Evolutionary conservation across 352 stramenopile species (phyloP), one percentile per base, ranked within the genome.

Genomic region (Phytophthora nicotianae): DNA sequence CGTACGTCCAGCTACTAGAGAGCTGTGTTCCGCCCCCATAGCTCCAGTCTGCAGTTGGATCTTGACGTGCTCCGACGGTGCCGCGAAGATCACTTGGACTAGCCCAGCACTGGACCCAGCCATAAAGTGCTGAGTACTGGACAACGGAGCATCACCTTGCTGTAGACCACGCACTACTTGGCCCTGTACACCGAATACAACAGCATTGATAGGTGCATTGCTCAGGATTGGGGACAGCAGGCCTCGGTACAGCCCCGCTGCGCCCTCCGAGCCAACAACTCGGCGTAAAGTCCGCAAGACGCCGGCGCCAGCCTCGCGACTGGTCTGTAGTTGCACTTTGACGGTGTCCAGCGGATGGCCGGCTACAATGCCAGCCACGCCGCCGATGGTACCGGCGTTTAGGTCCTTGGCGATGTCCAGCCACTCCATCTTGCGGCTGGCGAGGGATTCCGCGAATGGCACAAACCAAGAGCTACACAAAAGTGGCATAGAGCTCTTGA

Each of bases 341-440:
- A 96, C 81, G 20, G 88, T 96, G 73, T 96, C 88, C 23, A 96
- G 74, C 21, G 88, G 88, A 51, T 96, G 88, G 10, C 88, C 86
- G 14, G 83, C 75, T 24, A 91, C 65, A 65, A 95, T 91, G 49
- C 84, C 82, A 2, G 84, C 83, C 29, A 92, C 81, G 57, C 85
- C 85, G 42, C 81, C 85, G 33, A 94, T 75, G n/a, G 85, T 94
- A 56, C 85, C 85, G 32, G 85, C 83, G 65, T 91, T 91, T 56
- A 94, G 72, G 72, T 94, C 85, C 69, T 91, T 94, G 62, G 73
- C 71, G 17, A 94, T 78, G 58, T 92, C 85, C 51, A 91, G 66
- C 85, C 85, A 94, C 63, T 91, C 80, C 82, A 93, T 93, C 11
- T 33, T 50, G 17, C 21, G 20, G 48, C 51, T 47, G 50, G 35